These are phyloP conservation scores for Eutrema heterophyllum DNA, from an alignment of 345 rosid species.

Conservation along the genomic window DNA sequence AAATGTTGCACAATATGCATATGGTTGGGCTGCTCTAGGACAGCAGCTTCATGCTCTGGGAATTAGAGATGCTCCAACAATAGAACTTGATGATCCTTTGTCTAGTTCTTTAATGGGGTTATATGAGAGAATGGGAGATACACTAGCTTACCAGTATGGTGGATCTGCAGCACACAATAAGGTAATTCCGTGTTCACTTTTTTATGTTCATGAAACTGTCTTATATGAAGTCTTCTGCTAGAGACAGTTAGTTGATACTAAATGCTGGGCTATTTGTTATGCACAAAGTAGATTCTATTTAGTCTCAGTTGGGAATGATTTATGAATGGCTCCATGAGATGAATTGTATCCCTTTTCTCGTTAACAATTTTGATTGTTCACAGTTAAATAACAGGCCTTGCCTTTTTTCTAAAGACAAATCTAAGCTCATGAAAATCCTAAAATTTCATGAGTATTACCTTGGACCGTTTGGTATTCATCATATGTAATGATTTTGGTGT, in stretches of 20 bases:
- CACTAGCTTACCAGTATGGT: constrained; percentile 89
- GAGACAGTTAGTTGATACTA: neutral
- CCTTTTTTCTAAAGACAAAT: neutral
- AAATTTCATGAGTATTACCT: neutral
- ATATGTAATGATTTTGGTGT: neutral
- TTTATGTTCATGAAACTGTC: neutral
- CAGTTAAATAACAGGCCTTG: neutral
- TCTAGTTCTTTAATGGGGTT: constrained; percentile 83
- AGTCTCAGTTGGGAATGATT: neutral
- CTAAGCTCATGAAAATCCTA: neutral
- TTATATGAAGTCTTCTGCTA: neutral
- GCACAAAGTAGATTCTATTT: neutral
- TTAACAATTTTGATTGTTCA: neutral
- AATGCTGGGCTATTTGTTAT: neutral
- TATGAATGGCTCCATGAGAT: neutral
- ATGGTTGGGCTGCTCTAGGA: constrained; percentile 94
- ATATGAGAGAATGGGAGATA: constrained; percentile 95
- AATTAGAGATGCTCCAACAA: constrained; percentile 51
- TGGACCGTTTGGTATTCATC: neutral
- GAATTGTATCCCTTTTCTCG: neutral
- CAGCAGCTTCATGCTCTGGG: constrained; percentile 84
- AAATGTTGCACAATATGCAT: constrained; percentile 97
- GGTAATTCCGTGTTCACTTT: constrained; percentile 37
- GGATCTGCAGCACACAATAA: constrained; percentile 98
- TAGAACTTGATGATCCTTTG: constrained; percentile 77